Base-by-base conservation (phyloP, 192 early-diverging fungal genomes). In the Chytriomyces confervae region DNA sequence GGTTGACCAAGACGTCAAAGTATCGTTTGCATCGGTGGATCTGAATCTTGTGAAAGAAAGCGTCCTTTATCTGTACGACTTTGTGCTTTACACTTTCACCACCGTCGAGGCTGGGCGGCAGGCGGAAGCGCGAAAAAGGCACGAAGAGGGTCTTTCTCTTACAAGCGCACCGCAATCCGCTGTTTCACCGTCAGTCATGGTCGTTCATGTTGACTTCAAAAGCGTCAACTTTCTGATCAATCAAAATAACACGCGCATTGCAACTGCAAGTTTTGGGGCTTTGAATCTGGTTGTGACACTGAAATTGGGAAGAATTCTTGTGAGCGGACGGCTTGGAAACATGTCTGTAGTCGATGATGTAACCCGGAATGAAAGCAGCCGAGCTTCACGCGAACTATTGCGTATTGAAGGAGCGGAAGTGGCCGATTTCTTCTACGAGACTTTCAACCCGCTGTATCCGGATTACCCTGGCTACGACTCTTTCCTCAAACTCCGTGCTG, bases 351-450 rank as follows among this genome's bases (percentile, higher is more conserved):
- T 79, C 23, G 84, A 88, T 63, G 78, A 82, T 20, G 64, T 83
- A 6, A 43, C 44, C 6, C 67, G 76, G 45, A n/a, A 62, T 16
- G 66, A 69, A 10, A 61, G 23, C 23, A 47, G 6, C 5, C 7
- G 48, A 47, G 9, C 46, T 13, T 76, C 69, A 67, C 71, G 75
- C 27, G 80, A 89, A 73, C 87, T 97, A 20, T 80, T 97, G 8
- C 88, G 87, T 4, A 94, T 99, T 74, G 91, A 96, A 81, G 94
- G 95, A 10, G 92, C 94, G 43, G 91, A 97, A 69, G 83, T 96
- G 44, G 95, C 95, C 0, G 93, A 96, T 72, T 95, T 99, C 66
- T 82, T 82, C 5, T 97, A 93, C 77, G 91, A 99, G 71, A 97
- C 93, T 0, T 97, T 88, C 80, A 88, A 92, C 66, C 64, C 84